These are phyloP conservation scores for Fomes fomentarius DNA, from an alignment of 1,284 basidiomycete genomes.

Conservation along the genomic window DNA sequence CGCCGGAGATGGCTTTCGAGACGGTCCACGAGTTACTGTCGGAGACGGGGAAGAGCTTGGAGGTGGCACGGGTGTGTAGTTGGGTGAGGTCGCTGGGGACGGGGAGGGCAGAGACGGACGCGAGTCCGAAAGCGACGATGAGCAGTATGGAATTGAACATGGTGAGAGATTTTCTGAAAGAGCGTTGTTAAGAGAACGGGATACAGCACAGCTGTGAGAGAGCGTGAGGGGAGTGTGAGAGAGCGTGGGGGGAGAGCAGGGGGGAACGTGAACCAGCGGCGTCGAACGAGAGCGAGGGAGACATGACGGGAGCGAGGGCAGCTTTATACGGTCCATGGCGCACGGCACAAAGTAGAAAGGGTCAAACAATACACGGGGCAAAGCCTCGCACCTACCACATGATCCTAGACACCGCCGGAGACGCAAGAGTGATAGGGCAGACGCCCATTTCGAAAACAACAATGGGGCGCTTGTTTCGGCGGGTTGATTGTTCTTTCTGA, in stretches of 20 bases:
- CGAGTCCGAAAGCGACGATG: conserved; percentile 21
- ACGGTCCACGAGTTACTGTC: conserved; percentile 46
- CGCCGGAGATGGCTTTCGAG: conserved; percentile 30
- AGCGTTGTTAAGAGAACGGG: background rate
- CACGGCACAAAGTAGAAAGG: background rate
- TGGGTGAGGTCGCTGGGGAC: conserved; percentile 7
- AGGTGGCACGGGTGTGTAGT: conserved; percentile 4
- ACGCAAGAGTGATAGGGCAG: background rate
- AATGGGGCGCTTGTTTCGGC: background rate
- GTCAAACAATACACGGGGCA: background rate
- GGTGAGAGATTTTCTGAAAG: background rate
- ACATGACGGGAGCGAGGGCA: background rate
- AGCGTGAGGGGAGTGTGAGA: conserved; percentile 2
- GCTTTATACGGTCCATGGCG: conserved; percentile 14
- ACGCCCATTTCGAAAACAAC: background rate
- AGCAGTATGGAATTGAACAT: conserved; percentile 15
- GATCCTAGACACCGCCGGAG: no score
- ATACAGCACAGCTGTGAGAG: conserved; percentile 14
- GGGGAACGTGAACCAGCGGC: conserved; percentile 18
- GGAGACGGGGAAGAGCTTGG: conserved; percentile 47
- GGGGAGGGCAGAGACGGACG: conserved; percentile 21
- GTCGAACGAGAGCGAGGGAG: conserved; percentile 21
- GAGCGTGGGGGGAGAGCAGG: conserved; percentile 4
- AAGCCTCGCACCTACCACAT: no score
- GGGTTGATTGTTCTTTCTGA: background rate